phyloP scores from a whole-genome alignment of 495 filamentous ascomycete species.

The Rhypophila decipiens region DNA sequence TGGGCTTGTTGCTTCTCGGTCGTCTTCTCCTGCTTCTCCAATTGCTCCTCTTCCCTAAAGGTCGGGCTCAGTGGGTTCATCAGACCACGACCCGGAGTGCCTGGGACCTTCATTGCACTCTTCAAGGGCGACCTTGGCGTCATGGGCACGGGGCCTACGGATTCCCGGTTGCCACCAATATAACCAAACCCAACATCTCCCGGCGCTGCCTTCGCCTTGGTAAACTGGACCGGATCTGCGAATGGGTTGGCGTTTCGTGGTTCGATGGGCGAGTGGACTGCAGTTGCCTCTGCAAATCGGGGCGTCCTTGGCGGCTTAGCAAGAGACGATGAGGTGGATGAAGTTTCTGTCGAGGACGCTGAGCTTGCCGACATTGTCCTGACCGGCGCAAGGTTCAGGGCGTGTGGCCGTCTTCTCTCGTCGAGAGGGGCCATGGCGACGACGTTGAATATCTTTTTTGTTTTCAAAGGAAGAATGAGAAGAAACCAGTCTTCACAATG shows the following conservation, averaged over 20 bases:
- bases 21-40: slow-evolving; percentile 71
- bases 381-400: slow-evolving; percentile 40
- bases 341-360: slow-evolving; percentile 47
- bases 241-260: slow-evolving; percentile 59
- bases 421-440: slow-evolving; percentile 23
- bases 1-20: slow-evolving; percentile 75
- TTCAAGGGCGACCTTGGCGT: slow-evolving; percentile 73
- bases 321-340: slow-evolving; percentile 55
- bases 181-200: slow-evolving; percentile 92
- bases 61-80: slow-evolving; percentile 76
- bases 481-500: slow-evolving; percentile 27
- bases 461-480: slow-evolving; percentile 23
- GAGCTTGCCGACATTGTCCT: slow-evolving; percentile 45
- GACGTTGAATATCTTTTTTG: slow-evolving; percentile 10
- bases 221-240: slow-evolving; percentile 51
- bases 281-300: slow-evolving; percentile 85
- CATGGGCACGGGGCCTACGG: slow-evolving; percentile 44
- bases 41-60: slow-evolving; percentile 73
- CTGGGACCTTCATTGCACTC: slow-evolving; percentile 79
- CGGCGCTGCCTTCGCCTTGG: slow-evolving; percentile 58
- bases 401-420: slow-evolving; percentile 46
- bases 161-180: slow-evolving; percentile 52
- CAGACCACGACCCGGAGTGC: slow-evolving; percentile 61
- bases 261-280: slow-evolving; percentile 79
- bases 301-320: slow-evolving; percentile 68